Conservation (phyloP, 75 land plant species). For the Cryptomeria japonica region DNA sequence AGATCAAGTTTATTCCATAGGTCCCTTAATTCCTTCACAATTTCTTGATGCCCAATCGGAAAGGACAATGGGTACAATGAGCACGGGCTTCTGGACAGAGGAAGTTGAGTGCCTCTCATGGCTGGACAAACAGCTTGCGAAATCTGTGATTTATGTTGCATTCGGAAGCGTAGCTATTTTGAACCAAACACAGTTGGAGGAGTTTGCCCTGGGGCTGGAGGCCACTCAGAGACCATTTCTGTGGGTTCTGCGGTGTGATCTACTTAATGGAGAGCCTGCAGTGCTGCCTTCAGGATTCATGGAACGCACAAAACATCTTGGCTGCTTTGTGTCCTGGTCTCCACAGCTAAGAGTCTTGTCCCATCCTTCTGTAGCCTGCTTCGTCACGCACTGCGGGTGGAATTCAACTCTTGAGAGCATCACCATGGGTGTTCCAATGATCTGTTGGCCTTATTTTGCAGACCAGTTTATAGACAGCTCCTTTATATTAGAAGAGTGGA, state of each 20-base stretch:
- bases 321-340: slow-evolving; percentile 10
- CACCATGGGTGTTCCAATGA: slow-evolving; percentile 11
- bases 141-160: slow-evolving; percentile 14
- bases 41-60: neutral
- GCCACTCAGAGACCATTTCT: neutral
- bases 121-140: slow-evolving; percentile 3
- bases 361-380: slow-evolving; percentile 11
- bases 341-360: slow-evolving; percentile 12
- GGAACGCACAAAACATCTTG: neutral
- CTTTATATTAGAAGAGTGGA: slow-evolving; percentile 7
- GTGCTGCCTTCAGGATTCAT: neutral
- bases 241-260: slow-evolving; percentile 4
- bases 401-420: slow-evolving; percentile 18
- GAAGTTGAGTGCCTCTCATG: neutral
- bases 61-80: neutral
- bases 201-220: slow-evolving; percentile 6
- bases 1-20: neutral
- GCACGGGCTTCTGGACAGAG: neutral
- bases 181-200: neutral
- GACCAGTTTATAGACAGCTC: slow-evolving; percentile 14
- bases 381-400: slow-evolving; percentile 16
- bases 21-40: neutral
- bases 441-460: slow-evolving; percentile 18
- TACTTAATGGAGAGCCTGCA: neutral
- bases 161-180: slow-evolving; percentile 8